Conservation (phyloP, 192 early-diverging fungal species). For the Backusella macrospora region DNA sequence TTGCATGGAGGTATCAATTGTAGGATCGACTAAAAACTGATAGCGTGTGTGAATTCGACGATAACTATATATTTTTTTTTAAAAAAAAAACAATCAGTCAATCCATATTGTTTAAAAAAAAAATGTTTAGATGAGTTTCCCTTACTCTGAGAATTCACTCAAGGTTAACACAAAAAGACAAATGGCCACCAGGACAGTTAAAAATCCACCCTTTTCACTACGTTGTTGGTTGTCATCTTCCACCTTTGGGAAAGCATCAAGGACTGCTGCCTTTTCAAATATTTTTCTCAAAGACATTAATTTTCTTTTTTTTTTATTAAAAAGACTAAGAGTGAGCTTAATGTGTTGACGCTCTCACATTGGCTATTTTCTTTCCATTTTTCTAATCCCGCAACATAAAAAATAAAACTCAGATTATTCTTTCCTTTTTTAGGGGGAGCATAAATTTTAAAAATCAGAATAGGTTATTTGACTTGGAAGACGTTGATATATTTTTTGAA, state of each 20-base stretch:
- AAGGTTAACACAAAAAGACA: slow-evolving; percentile 69
- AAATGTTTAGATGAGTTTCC: not conserved
- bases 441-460: no score
- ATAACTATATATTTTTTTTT: slow-evolving; percentile 27
- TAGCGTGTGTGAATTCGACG: slow-evolving; percentile 64
- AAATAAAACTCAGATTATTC: no score
- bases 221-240: slow-evolving; percentile 76
- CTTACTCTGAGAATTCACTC: slow-evolving; percentile 72
- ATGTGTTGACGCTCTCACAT: slow-evolving; percentile 12
- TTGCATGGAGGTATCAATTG: slow-evolving; percentile 62
- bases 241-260: slow-evolving; percentile 92
- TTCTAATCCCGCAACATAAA: not conserved
- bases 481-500: no score
- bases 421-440: no score
- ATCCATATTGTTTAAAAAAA: not conserved
- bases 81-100: not conserved
- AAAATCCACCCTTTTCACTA: slow-evolving; percentile 72
- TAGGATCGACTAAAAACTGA: slow-evolving; percentile 79
- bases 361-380: not conserved
- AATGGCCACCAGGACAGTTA: slow-evolving; percentile 70
- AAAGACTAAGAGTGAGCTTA: not conserved
- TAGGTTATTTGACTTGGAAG: no score
- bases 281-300: slow-evolving; percentile 18
- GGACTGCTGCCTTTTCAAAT: not conserved
- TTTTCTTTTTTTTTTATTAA: not conserved